A percentile compares a stretch with the other conserved stretches of the same genome.
Evolutionary conservation across 179 eudicot species (phyloP).

Genomic region (Pouteria campechiana): DNA sequence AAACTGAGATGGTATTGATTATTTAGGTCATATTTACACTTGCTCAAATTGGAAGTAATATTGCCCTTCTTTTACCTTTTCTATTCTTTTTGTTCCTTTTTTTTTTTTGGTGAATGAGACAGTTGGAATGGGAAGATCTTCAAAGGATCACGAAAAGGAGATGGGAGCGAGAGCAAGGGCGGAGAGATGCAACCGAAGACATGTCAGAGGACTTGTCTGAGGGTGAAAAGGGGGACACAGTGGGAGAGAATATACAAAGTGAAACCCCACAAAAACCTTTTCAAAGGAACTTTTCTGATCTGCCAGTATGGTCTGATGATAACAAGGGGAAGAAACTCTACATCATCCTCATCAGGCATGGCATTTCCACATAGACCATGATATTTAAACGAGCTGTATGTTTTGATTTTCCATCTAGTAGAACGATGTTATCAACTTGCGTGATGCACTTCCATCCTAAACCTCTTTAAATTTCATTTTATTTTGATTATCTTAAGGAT

Average conservation of each 20-base stretch:
- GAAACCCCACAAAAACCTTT: constrained; percentile 37
- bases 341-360: constrained; percentile 51
- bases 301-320: constrained; percentile 45
- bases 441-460: no score
- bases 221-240: constrained; percentile 50
- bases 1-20: no score
- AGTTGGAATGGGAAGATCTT: constrained; percentile 64
- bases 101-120: neutral
- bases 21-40: neutral
- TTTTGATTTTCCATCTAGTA: no score
- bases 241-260: constrained; percentile 16
- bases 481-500: no score
- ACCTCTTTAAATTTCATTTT: no score
- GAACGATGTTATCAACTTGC: no score
- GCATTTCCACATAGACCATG: neutral
- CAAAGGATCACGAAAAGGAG: constrained; percentile 35
- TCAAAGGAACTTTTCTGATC: constrained; percentile 29
- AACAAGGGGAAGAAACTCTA: constrained; percentile 65
- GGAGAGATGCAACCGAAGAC: constrained; percentile 48
- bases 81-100: neutral
- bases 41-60: no score
- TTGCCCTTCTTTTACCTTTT: no score
- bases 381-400: no score
- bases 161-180: constrained; percentile 48
- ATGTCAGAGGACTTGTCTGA: constrained; percentile 60